Percentiles rank a stretch among this genome's conserved stretches.
Evolutionary conservation across 2,329 filamentous ascomycete species (phyloP).

Genomic region (Penicillium paneum): DNA sequence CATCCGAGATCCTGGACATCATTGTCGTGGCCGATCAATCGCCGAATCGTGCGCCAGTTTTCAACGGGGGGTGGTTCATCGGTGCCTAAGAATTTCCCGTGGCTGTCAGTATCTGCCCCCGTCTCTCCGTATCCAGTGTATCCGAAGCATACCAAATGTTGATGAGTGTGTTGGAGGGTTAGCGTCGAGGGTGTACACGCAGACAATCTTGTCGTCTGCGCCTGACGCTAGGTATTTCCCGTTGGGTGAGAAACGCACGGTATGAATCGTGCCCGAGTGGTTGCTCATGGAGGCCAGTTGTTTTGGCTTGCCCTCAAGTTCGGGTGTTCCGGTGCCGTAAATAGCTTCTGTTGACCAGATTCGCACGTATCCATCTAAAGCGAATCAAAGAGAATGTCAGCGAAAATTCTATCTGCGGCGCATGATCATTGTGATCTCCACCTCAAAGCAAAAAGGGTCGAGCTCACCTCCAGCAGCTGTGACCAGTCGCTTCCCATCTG

Average conservation of each 20-base stretch:
- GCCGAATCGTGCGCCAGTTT: constrained; percentile 94
- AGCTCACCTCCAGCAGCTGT: constrained; percentile 84
- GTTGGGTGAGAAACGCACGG: constrained; percentile 93
- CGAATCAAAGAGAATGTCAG: constrained; percentile 11
- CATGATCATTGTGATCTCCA: neutral
- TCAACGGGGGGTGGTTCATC: constrained; percentile 91
- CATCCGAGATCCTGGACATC: constrained; percentile 97
- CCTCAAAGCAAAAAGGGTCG: neutral
- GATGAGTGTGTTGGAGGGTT: constrained; percentile 72
- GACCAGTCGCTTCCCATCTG: constrained; percentile 85
- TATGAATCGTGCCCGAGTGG: constrained; percentile 94
- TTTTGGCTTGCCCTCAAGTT: constrained; percentile 71
- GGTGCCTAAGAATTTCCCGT: constrained; percentile 52
- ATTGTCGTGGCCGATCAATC: constrained; percentile 94
- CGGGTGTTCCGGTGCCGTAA: constrained; percentile 69
- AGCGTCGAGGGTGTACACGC: constrained; percentile 87
- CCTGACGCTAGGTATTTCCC: constrained; percentile 93
- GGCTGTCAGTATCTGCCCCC: constrained; percentile 1
- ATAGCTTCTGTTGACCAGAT: constrained; percentile 98
- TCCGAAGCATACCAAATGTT: constrained; percentile 65
- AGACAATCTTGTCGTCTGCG: constrained; percentile 98
- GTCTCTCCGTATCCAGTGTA: constrained; percentile 3
- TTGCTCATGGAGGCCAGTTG: constrained; percentile 98
- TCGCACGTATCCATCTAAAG: constrained; percentile 83
- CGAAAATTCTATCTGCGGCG: neutral